Conservation (phyloP, 139 green algal genomes). For the Picochlorum sp. region DNA sequence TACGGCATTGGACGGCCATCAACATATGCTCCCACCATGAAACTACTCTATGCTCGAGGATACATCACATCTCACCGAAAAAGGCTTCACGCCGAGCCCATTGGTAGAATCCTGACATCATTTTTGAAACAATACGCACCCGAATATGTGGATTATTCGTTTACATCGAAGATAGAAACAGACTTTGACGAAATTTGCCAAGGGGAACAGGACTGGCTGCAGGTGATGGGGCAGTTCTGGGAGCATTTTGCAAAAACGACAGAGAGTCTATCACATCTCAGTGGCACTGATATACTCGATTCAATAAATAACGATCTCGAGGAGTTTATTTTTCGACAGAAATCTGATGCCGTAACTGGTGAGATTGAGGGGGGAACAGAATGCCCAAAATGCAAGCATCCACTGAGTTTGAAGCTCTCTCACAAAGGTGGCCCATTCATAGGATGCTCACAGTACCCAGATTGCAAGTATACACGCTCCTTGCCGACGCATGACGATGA, state of each 20-base stretch:
- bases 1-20: conserved; percentile 82
- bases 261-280: conserved; percentile 16
- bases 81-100: conserved; percentile 42
- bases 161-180: conserved; percentile 58
- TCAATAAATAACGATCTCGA: conserved; percentile 45
- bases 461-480: conserved; percentile 33
- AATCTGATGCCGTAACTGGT: not conserved
- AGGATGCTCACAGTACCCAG: conserved; percentile 44
- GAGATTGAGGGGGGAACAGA: not conserved
- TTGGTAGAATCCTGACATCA: conserved; percentile 55
- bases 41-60: conserved; percentile 56
- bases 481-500: not conserved
- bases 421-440: conserved; percentile 27
- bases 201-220: conserved; percentile 32
- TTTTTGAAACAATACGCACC: conserved; percentile 75
- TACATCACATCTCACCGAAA: conserved; percentile 51
- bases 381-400: conserved; percentile 14
- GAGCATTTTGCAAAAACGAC: conserved; percentile 41
- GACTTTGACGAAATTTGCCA: conserved; percentile 56
- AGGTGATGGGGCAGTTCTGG: conserved; percentile 60
- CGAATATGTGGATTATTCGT: conserved; percentile 71
- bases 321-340: conserved; percentile 27
- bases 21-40: conserved; percentile 81
- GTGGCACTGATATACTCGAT: conserved; percentile 49
- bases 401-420: conserved; percentile 22